Conservation (phyloP, 1,284 basidiomycete genomes). For the Ustilago tritici region DNA sequence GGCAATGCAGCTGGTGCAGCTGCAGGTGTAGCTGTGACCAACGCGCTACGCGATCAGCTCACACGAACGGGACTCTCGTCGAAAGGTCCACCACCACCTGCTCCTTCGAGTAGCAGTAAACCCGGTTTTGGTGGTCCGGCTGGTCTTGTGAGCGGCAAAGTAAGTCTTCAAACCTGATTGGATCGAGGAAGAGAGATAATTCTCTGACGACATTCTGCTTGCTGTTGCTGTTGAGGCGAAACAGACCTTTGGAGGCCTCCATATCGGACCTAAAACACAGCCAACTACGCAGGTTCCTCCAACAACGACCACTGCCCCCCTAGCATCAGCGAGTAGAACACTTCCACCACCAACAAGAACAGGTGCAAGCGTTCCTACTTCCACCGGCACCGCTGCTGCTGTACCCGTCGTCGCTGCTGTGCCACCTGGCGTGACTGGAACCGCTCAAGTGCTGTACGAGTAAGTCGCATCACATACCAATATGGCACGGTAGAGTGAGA, state of each 20-base stretch:
- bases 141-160: conserved; percentile 18
- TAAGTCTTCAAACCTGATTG: neutral
- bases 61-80: conserved; percentile 20
- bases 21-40: conserved; percentile 21
- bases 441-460: conserved; percentile 37
- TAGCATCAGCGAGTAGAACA: conserved; percentile 10
- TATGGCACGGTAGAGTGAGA: too few species aligned
- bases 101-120: conserved; percentile 15
- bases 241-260: conserved; percentile 17
- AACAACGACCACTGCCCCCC: neutral
- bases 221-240: neutral
- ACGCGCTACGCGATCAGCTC: conserved; percentile 33
- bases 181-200: too few species aligned
- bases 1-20: conserved; percentile 39
- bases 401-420: conserved; percentile 1
- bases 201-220: neutral
- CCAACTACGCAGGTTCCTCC: conserved; percentile 5
- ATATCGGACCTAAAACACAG: conserved; percentile 12
- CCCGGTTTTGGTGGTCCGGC: conserved; percentile 15
- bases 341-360: conserved; percentile 29
- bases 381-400: neutral
- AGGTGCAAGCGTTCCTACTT: conserved; percentile 11
- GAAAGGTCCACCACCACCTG: conserved; percentile 26
- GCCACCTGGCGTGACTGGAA: conserved; percentile 24
- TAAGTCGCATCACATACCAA: conserved; percentile 9